Base-by-base conservation (phyloP, 306 rosid species). In the Luffa acutangula region DNA sequence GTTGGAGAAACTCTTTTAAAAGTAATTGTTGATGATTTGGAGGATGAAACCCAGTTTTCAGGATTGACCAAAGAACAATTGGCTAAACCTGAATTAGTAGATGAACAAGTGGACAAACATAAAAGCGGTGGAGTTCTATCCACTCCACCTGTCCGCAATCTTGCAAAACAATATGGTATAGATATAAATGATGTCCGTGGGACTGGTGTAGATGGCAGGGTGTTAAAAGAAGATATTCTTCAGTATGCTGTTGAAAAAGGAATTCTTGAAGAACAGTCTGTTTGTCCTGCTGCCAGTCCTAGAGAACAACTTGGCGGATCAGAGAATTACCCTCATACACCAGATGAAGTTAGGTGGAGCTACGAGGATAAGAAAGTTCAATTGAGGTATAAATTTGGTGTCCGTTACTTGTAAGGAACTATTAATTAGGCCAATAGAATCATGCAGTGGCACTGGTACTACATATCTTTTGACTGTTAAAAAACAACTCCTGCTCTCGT, bases 1-100 rank as follows among this genome's bases (percentile, higher is more conserved):
- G 98, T 95, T 86, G 98, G 98, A 87, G 96, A 90, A 82, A 88
- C 94, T 56, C 98, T 95, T 67, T 65, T 91, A 52, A 91, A 87
- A 80, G 86, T 92, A 81, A 18, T 39, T 43, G 86, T 88, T 17
- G 88, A 87, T 34, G 91, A 89, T 73, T 49, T 41, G 34, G 85
- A 85, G 18, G 86, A 84, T 31, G 94, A 86, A 80, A n/a, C 85
- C 78, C 81, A 77, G 57, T 75, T 69, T 83, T 77, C 93, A 21
- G 80, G 77, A 15, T 69, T 2, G 52, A 49, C 53, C 39, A 74
- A 9, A 21, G 79, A 69, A 80, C 84, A 75, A 84, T 80, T 84
- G 74, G 89, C 80, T 67, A 86, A 67, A 82, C 74, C 82, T 51
- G 81, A 73, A 78, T 63, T 87, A n/a, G 56, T 80, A 39, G 88